Evolutionary conservation across 768 basidiomycete species (phyloP), one percentile per base, ranked within the genome.

Genomic region (Coprinopsis strossmayeri): DNA sequence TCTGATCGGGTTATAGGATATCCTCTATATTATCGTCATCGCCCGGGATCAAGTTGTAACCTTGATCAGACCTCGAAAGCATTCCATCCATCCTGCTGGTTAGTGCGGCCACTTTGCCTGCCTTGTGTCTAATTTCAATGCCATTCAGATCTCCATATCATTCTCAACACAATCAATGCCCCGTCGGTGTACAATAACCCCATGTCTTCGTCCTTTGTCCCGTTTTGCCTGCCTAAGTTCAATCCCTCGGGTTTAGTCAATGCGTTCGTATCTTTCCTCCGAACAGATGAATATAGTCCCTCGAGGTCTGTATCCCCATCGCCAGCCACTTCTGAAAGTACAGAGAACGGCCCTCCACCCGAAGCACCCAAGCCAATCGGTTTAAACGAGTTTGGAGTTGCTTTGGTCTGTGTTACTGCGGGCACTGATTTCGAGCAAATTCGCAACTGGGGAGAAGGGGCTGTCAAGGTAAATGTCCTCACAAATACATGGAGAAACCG

Each of bases 21-120:
- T 95, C 37, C 76, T 99, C 1, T 99, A 99, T 61, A 80, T 94
- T 18, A 75, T 98, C 18, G 72, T 99, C n/a, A 69, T 95, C 21
- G 84, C 86, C 0, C 74, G 77, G 41, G 84, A 81, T 21, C 80
- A 78, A 23, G 84, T 95, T 0, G 76, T 97, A 21, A 93, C 92
- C 1, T 73, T 99, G 5, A 82, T 94, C 7, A 72, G 95, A 51
- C 95, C 95, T 0, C 84, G 77, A 61, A 94, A 89, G 59, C 95
- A 97, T 59, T 93, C 91, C 0, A 92, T 99, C 57, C 93, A 99
- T 62, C 93, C 93, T 17, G 82, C 89, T 37, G 91, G 91, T 87
- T 55, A 45, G 70, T 54, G n/a, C 21, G 17, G n/a, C 34, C 20
- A 15, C 21, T 25, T 20, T 15, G 43, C 24, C 17, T 3, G 15